Conservation (phyloP, 208 protist genomes). For the Trypanosoma cruzi region DNA sequence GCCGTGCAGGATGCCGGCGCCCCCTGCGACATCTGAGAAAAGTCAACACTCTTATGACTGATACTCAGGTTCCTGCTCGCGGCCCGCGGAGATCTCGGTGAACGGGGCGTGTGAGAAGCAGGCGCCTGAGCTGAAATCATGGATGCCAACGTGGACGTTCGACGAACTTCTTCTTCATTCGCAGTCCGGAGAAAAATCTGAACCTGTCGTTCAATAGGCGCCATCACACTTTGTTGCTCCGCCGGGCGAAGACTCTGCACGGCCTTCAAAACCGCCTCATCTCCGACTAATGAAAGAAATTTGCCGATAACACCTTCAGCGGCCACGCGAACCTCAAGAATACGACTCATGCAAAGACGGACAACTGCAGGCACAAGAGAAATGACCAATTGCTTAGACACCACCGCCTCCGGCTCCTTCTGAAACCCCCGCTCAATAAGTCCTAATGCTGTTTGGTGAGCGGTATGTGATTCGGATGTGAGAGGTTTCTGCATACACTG, state of each 20-base stretch:
- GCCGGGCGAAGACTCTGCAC: conserved; percentile 73
- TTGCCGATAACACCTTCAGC: conserved; percentile 79
- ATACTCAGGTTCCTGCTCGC: conserved; percentile 4
- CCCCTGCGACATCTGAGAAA: not conserved
- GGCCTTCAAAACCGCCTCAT: conserved; percentile 55
- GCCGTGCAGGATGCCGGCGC: not conserved
- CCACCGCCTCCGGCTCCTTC: conserved; percentile 34
- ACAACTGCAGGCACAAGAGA: conserved; percentile 65
- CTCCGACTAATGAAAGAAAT: conserved; percentile 62
- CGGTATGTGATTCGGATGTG: conserved; percentile 67
- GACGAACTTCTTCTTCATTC: conserved; percentile 28
- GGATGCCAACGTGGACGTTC: not conserved
- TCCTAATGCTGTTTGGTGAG: conserved; percentile 75
- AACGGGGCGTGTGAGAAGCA: conserved; percentile 7
- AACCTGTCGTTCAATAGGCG: conserved; percentile 73
- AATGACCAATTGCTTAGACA: conserved; percentile 47
- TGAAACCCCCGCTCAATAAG: conserved; percentile 74
- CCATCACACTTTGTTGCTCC: conserved; percentile 76
- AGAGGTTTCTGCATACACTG: conserved; percentile 73
- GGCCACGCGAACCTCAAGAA: conserved; percentile 72
- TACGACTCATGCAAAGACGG: conserved; percentile 77
- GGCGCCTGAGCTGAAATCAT: not conserved
- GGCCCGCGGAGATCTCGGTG: not conserved
- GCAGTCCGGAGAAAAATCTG: conserved; percentile 32
- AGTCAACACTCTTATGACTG: conserved; percentile 7